Conservation (phyloP, 73 alveolate species). For the Paramecium pentaurelia region DNA sequence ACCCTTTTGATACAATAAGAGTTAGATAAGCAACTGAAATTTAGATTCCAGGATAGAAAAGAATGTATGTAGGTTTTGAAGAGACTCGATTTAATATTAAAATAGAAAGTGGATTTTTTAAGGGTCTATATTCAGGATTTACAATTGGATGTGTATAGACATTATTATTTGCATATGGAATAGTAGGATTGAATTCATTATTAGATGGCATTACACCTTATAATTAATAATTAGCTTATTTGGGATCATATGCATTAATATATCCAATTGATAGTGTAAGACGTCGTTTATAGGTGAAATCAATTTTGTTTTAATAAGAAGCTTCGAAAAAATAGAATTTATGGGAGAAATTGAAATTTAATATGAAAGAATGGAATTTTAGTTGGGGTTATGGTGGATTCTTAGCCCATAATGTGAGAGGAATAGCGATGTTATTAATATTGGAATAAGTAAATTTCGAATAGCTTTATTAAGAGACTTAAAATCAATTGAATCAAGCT, state of each 20-base stretch:
- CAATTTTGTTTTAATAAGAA: slow-evolving; percentile 19
- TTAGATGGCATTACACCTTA: not conserved
- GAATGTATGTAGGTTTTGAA: not conserved
- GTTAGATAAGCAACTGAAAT: slow-evolving; percentile 41
- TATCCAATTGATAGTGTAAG: slow-evolving; percentile 31
- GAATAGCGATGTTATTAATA: not conserved
- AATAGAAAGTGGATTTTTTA: not conserved
- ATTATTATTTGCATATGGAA: not conserved
- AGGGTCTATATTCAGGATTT: slow-evolving; percentile 5
- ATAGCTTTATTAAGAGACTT: not conserved
- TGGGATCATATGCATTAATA: not conserved
- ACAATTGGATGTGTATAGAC: not conserved
- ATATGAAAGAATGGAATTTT: not conserved
- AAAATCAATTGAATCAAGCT: not conserved
- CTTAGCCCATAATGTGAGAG: slow-evolving; percentile 19
- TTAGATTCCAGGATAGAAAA: not conserved
- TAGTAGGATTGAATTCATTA: not conserved
- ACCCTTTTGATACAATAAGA: slow-evolving; percentile 35
- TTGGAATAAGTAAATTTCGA: not conserved
- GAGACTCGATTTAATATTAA: not conserved
- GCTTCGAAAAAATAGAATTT: not conserved
- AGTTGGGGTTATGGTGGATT: slow-evolving; percentile 29
- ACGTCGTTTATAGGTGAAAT: slow-evolving; percentile 36
- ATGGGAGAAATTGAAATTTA: not conserved
- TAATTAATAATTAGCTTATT: not conserved